Base-by-base conservation (phyloP, 2,329 filamentous ascomycete species). In the Coniochaeta sp. region DNA sequence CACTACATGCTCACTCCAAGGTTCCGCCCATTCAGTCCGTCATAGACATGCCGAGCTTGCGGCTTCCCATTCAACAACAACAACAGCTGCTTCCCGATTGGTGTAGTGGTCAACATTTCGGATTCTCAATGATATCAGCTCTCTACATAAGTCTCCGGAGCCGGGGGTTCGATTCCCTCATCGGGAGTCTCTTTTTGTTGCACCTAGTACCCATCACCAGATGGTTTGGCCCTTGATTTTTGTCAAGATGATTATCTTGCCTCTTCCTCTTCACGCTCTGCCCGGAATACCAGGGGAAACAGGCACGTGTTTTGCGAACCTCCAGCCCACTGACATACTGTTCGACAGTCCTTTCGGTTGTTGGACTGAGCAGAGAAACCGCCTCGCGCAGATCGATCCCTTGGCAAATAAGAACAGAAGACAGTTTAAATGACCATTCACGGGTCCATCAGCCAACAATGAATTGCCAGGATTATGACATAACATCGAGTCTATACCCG, bases 81-180 rank as follows among this genome's bases (percentile, higher is more conserved):
- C 47, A 52, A 31, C 28, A 52, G 9, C 28, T 9, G 28, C 8
- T 14, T 52, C 47, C 47, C 47, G 47, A 52, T 52, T 52, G 47
- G 47, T 52, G 47, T 52, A 52, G 47, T 52, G 47, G 47, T 52
- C 12, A 52, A 52, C 47, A 52, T 52, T 52, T 52, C 47, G 47
- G 47, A 52, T 52, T 52, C 47, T 52, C 47, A 52, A 52, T 12
- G 24, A 47, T n/a, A 26, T 52, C 5, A 28, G 7, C 22, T 28
- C 11, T 22, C 2, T 12, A 6, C 3, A 31, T 12, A 28, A n/a
- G 7, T 24, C 14, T 52, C 47, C 47, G 47, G 47, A 52, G 47
- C 47, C 22, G 22, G 31, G 47, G 47, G 47, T 52, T 52, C 47
- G 47, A 52, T 52, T 52, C 47, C 47, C 47, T 52, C 22, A 52